These are phyloP conservation scores for Alternaria metachromatica DNA, from an alignment of 2,329 filamentous ascomycete species.

Conservation along the genomic window DNA sequence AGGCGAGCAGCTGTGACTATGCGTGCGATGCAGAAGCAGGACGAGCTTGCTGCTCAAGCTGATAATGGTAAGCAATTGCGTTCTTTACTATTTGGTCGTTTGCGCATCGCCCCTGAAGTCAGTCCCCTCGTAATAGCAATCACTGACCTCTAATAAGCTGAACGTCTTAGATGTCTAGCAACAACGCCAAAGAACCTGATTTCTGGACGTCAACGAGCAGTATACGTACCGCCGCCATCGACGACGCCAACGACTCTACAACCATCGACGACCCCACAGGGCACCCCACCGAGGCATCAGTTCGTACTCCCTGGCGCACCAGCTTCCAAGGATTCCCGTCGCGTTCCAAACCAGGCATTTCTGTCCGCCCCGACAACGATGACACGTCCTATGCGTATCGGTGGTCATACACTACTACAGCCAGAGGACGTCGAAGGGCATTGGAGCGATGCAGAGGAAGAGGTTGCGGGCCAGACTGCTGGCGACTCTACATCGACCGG, in stretches of 20 bases:
- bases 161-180: not conserved
- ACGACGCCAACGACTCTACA: not conserved
- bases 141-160: not conserved
- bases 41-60: not conserved
- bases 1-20: not conserved
- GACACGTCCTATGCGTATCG: not conserved
- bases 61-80: not conserved
- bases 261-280: not conserved
- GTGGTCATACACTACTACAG: not conserved
- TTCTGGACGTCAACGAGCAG: not conserved
- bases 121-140: fast-evolving
- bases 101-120: not conserved
- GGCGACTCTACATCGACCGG: not conserved
- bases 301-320: not conserved
- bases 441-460: not conserved
- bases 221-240: not conserved
- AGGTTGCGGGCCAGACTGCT: not conserved
- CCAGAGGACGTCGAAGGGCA: not conserved
- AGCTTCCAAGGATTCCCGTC: not conserved
- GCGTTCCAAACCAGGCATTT: not conserved
- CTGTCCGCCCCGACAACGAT: not conserved
- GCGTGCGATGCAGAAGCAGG: not conserved
- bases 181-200: not conserved
- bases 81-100: not conserved
- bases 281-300: not conserved